Conservation (phyloP, 2,329 filamentous ascomycete species). For the Thermochaetoides dissita region DNA sequence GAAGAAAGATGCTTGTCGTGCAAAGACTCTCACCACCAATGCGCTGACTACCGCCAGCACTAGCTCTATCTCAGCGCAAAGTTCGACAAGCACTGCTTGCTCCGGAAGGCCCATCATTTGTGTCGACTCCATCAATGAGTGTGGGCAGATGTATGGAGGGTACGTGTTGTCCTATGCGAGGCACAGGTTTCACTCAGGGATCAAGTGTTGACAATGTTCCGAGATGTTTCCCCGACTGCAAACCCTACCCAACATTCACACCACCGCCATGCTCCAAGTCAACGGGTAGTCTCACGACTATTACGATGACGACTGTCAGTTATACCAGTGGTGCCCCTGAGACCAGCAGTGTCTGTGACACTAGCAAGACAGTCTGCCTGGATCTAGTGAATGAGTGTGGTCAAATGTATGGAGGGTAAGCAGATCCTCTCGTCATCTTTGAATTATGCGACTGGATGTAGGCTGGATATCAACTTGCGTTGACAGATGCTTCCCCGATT, state of each 20-base stretch:
- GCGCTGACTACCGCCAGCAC: too few species aligned
- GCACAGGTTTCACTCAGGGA: too few species aligned
- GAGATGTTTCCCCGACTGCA: conserved; percentile 13
- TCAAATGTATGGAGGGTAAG: conserved; percentile 12
- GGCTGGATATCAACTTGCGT: neutral
- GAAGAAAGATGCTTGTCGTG: too few species aligned
- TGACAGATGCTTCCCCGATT: conserved; percentile 12
- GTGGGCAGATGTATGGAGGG: conserved; percentile 11
- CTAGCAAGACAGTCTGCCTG: conserved; percentile 1
- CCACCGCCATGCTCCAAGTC: conserved; percentile 7
- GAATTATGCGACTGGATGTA: too few species aligned
- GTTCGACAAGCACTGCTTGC: conserved; percentile 1
- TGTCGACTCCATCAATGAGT: neutral
- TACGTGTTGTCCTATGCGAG: neutral
- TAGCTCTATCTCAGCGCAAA: too few species aligned
- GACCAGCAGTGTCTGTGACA: conserved; percentile 1
- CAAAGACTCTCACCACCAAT: too few species aligned
- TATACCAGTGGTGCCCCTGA: too few species aligned
- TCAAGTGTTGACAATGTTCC: too few species aligned
- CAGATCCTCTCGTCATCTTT: neutral
- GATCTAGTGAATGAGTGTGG: neutral
- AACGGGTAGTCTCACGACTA: neutral
- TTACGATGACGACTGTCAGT: too few species aligned
- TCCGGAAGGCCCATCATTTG: conserved; percentile 1
- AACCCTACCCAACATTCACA: conserved; percentile 11